Evolutionary conservation across 148 eudicot species (phyloP), one percentile per base, ranked within the genome.

Genomic region (Euryodendron excelsum): DNA sequence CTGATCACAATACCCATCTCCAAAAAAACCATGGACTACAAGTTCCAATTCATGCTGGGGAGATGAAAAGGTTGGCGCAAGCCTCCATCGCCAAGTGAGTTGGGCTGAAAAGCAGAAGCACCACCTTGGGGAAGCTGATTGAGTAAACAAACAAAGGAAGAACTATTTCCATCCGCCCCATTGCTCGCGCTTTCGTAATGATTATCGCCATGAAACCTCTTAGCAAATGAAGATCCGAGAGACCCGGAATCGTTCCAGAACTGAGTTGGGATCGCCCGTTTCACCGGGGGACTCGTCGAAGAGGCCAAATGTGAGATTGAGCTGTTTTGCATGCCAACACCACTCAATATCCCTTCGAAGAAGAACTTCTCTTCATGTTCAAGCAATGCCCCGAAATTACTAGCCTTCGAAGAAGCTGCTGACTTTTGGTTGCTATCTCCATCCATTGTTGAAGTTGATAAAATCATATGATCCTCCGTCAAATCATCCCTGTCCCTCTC

Each of bases 11-110:
- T n/a, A n/a, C n/a, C n/a, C n/a, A n/a, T n/a, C n/a, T n/a, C n/a
- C n/a, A n/a, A n/a, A n/a, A n/a, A n/a, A 53, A n/a, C 45, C n/a
- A 20, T n/a, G 28, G 13, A 4, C 75, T 78, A 78, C 28, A 48
- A 61, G 17, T 79, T 79, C 81, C 81, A 79, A 36, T 72, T 79
- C 76, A 59, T 71, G 39, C 73, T 68, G 25, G 81, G 36, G n/a
- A 69, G 75, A 20, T 78, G 75, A 60, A 3, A 78, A 56, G 58
- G n/a, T 67, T 77, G 80, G 2, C 80, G 66, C 39, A 69, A 25
- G 23, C 23, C 68, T 28, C 58, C 75, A 23, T 68, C 80, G 0
- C 73, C 73, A 53, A 66, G 73, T 6, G 79, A 52, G n/a, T 79
- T 71, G 45, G 72, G 76, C 21, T 71, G 34, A 3, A 71, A 79